phyloP scores from a whole-genome alignment of 2,329 filamentous ascomycete species.

The Aspergillus hiratsukae region DNA sequence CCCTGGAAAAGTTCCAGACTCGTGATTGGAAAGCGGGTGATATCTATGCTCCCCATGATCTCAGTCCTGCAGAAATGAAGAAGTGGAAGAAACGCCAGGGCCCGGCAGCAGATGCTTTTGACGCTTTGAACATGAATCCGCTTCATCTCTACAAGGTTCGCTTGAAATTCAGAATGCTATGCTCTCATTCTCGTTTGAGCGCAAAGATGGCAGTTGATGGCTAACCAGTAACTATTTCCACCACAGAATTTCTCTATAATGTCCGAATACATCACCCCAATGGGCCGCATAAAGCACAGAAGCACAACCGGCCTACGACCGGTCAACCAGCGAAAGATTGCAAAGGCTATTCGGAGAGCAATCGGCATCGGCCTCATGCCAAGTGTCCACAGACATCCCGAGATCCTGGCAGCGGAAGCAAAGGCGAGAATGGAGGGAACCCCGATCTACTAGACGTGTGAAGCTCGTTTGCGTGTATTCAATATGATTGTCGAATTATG shows the following conservation, averaged over 20 bases:
- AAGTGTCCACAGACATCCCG: constrained; percentile 82
- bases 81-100: constrained; percentile 66
- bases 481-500: background rate
- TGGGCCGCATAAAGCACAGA: constrained; percentile 79
- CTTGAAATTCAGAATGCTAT: background rate
- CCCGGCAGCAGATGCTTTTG: constrained; percentile 67
- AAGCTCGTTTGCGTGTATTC: background rate
- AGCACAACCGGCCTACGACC: constrained; percentile 72
- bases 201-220: background rate
- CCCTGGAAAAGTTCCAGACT: constrained; percentile 43
- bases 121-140: constrained; percentile 74
- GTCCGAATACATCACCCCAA: constrained; percentile 78
- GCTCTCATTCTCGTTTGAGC: background rate
- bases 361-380: constrained; percentile 91
- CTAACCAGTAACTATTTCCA: constrained; percentile 4
- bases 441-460: constrained; percentile 9
- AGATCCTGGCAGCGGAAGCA: constrained; percentile 56
- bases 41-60: constrained; percentile 84
- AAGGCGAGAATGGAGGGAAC: constrained; percentile 25
- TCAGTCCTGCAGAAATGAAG: constrained; percentile 70
- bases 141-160: constrained; percentile 80
- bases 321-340: constrained; percentile 87
- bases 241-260: constrained; percentile 85
- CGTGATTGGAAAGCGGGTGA: constrained; percentile 74
- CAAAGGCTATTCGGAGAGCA: constrained; percentile 84